Evolutionary conservation across 208 protist genomes (phyloP).

Genomic region (Crithidia fasciculata): DNA sequence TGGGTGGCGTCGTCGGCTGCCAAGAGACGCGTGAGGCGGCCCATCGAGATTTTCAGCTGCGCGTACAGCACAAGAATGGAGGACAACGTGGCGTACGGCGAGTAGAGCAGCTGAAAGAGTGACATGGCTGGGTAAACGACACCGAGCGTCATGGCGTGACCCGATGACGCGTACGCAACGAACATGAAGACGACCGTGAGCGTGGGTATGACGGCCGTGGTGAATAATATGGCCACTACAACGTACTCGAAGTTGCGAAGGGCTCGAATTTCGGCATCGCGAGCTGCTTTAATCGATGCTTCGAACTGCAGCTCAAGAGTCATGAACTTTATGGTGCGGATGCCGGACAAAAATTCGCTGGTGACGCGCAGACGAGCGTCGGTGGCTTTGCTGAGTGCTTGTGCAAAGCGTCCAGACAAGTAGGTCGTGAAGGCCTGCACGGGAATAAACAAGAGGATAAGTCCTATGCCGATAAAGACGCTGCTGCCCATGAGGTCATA

Average conservation of each 20-base stretch:
- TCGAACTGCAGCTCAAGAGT: slow-evolving; percentile 71
- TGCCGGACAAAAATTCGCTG: slow-evolving; percentile 92
- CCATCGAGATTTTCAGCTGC: slow-evolving; percentile 39
- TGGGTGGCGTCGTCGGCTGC: slow-evolving; percentile 41
- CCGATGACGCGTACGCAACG: neutral
- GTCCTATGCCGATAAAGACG: slow-evolving; percentile 69
- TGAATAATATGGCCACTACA: neutral
- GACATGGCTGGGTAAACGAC: neutral
- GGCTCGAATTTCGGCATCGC: neutral
- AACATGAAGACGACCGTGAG: neutral
- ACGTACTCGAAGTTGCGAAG: neutral
- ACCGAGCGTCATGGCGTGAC: neutral
- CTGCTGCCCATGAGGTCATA: slow-evolving; percentile 61
- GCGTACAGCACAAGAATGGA: neutral
- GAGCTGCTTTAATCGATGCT: neutral
- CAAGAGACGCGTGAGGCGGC: slow-evolving; percentile 74
- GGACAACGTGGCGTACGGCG: neutral
- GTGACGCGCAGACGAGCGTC: slow-evolving; percentile 90
- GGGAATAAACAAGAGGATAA: slow-evolving; percentile 75
- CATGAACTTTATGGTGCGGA: slow-evolving; percentile 94
- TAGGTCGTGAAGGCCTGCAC: slow-evolving; percentile 62
- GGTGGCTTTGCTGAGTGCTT: slow-evolving; percentile 38
- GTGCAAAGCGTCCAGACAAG: slow-evolving; percentile 23
- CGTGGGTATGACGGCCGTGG: neutral
- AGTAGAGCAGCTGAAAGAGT: neutral